Conservation (phyloP, 148 eudicot genomes). For the Oxyria digyna region DNA sequence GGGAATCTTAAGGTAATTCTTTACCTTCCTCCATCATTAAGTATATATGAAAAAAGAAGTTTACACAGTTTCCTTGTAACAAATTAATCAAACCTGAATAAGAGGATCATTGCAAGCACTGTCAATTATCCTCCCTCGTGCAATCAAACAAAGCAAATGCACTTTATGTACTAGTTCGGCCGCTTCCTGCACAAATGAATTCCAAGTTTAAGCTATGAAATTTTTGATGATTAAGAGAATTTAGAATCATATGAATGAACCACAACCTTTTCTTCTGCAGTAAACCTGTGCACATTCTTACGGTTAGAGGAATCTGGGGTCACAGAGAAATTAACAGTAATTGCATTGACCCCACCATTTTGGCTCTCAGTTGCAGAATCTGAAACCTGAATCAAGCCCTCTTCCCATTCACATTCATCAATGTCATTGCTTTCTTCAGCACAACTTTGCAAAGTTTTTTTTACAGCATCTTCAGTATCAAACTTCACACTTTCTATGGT, state of each 20-base stretch:
- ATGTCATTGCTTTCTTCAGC: constrained; percentile 20
- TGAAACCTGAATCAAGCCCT: constrained; percentile 37
- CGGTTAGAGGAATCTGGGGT: constrained; percentile 42
- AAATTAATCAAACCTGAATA: constrained; percentile 48
- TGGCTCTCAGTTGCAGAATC: constrained; percentile 9
- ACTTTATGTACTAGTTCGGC: constrained; percentile 87
- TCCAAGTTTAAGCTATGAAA: background rate
- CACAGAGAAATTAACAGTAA: constrained; percentile 63
- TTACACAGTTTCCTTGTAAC: background rate
- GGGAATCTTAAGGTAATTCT: background rate
- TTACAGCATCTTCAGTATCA: constrained; percentile 9
- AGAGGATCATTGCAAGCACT: constrained; percentile 78
- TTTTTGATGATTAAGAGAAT: background rate
- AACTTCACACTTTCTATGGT: background rate
- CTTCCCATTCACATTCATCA: constrained; percentile 73
- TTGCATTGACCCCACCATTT: constrained; percentile 20
- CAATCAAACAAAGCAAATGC: constrained; percentile 82
- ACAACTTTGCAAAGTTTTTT: constrained; percentile 8
- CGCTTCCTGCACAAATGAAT: constrained; percentile 37
- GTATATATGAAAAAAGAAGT: background rate
- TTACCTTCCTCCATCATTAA: background rate
- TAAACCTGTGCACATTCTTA: constrained; percentile 54
- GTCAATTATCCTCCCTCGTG: constrained; percentile 79
- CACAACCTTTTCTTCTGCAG: constrained; percentile 85
- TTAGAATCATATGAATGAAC: background rate